Percentiles rank a stretch among this genome's conserved stretches.
Evolutionary conservation across 1,284 basidiomycete species (phyloP).

Genomic region (Naganishia albida): DNA sequence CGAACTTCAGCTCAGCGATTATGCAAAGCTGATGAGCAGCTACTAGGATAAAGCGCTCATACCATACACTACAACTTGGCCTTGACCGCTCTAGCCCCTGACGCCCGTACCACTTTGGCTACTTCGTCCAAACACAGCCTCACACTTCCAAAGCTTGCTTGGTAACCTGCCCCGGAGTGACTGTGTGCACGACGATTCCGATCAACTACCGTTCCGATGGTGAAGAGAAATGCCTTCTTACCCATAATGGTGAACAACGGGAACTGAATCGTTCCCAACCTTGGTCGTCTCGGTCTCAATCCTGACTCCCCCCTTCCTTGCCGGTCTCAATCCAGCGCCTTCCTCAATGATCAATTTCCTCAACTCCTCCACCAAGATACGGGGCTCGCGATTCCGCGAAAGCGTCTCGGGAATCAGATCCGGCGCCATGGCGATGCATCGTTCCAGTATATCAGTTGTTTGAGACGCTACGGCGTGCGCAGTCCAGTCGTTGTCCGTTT

Average conservation of each 20-base stretch:
- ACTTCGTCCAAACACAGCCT: slow-evolving; percentile 28
- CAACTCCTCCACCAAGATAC: slow-evolving; percentile 64
- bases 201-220: slow-evolving; percentile 52
- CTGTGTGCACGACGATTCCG: slow-evolving; percentile 74
- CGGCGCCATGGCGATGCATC: slow-evolving; percentile 63
- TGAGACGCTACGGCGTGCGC: slow-evolving; percentile 41
- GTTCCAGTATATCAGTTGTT: slow-evolving; percentile 65
- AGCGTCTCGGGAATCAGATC: slow-evolving; percentile 61
- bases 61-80: slow-evolving; percentile 1
- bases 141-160: slow-evolving; percentile 34
- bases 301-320: slow-evolving; percentile 58
- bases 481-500: slow-evolving; percentile 65
- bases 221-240: slow-evolving; percentile 40
- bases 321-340: slow-evolving; percentile 62
- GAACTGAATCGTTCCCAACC: slow-evolving; percentile 40
- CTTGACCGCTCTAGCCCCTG: not conserved
- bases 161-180: slow-evolving; percentile 52
- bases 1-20: no score
- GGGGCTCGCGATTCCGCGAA: slow-evolving; percentile 1
- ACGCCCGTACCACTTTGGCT: not conserved
- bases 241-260: slow-evolving; percentile 59
- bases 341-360: slow-evolving; percentile 65
- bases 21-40: no score
- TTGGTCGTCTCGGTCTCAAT: slow-evolving; percentile 47
- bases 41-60: not conserved